Conservation (phyloP, 1,284 basidiomycete species). For the Sanghuangporus baumii region DNA sequence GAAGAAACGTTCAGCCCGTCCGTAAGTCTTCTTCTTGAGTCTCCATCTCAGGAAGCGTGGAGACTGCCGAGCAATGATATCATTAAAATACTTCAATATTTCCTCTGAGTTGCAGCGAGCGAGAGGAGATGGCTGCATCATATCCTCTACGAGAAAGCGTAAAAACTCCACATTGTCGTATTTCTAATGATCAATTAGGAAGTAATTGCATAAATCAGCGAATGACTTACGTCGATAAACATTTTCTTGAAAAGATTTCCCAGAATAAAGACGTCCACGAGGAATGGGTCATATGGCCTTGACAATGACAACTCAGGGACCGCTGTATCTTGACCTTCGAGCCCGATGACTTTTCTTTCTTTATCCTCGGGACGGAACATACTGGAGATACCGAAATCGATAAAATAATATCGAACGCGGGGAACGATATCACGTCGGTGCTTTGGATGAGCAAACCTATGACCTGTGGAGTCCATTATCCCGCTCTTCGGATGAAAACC, state of each 20-base stretch:
- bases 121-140: slow-evolving; percentile 18
- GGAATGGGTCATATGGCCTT: slow-evolving; percentile 8
- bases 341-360: neutral
- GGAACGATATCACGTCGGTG: neutral
- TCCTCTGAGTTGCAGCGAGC: neutral
- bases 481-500: slow-evolving; percentile 20
- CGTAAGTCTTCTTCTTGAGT: neutral
- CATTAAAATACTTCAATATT: neutral
- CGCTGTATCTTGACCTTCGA: neutral
- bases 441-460: neutral
- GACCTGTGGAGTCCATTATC: slow-evolving; percentile 11
- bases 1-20: neutral
- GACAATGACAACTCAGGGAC: neutral
- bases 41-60: neutral
- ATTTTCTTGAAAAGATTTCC: slow-evolving; percentile 4
- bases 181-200: slow-evolving; percentile 11
- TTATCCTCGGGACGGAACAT: slow-evolving; percentile 3
- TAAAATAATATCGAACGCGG: slow-evolving; percentile 26
- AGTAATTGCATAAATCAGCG: no score
- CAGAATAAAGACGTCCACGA: slow-evolving; percentile 7
- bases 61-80: neutral
- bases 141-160: slow-evolving; percentile 19
- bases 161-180: slow-evolving; percentile 23
- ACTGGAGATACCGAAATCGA: slow-evolving; percentile 26
- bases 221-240: neutral